Evolutionary conservation across 805 yeast species (phyloP).

Genomic region (Candida maesae): DNA sequence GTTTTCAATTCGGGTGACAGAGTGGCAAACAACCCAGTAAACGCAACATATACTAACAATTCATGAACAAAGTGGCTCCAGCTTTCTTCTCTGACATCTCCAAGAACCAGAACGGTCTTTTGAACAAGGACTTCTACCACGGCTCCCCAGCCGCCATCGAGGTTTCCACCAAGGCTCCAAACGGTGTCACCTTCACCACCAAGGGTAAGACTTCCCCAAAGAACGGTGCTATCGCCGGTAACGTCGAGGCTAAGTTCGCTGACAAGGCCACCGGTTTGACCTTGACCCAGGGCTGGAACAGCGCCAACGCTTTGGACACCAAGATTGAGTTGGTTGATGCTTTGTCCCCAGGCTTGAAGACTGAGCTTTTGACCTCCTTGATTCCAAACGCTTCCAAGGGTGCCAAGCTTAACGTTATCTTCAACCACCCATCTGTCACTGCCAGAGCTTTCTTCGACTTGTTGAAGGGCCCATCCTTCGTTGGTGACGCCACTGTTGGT

Average conservation of each 20-base stretch:
- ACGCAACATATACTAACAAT: background rate
- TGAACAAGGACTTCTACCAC: conserved; percentile 92
- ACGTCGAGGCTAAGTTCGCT: conserved; percentile 85
- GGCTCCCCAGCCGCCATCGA: conserved; percentile 81
- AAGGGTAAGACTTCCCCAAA: conserved; percentile 77
- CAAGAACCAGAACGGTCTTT: conserved; percentile 86
- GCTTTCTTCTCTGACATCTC: conserved; percentile 92
- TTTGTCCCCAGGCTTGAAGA: conserved; percentile 91
- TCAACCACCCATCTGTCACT: conserved; percentile 88
- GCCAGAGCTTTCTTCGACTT: conserved; percentile 94
- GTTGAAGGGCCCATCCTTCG: conserved; percentile 91
- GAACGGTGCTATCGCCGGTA: conserved; percentile 80
- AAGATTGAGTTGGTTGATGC: conserved; percentile 90
- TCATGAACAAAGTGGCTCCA: conserved; percentile 54
- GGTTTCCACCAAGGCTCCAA: conserved; percentile 90
- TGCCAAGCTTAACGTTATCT: conserved; percentile 86
- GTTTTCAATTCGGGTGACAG: background rate
- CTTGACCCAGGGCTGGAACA: conserved; percentile 97
- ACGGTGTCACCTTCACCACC: conserved; percentile 91
- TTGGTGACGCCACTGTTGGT: conserved; percentile 92
- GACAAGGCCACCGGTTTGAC: conserved; percentile 93
- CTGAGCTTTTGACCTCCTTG: conserved; percentile 83
- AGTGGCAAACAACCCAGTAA: background rate
- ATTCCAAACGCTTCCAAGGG: conserved; percentile 83
- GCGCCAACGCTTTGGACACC: conserved; percentile 87